phyloP scores from a whole-genome alignment of 2,329 filamentous ascomycete species.

The Chaetomium olivaceum region DNA sequence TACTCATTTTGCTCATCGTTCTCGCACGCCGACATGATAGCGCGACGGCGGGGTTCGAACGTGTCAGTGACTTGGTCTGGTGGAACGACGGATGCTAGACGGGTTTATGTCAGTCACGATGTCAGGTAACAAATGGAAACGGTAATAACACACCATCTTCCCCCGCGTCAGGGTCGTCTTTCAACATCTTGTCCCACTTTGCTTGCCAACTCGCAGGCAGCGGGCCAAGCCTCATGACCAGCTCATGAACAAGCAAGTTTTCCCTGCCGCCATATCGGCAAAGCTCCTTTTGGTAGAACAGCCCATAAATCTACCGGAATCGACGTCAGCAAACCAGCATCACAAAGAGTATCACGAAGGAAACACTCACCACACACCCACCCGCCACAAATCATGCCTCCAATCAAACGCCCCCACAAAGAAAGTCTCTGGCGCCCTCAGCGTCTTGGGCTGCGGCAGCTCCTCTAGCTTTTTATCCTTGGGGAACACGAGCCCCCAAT shows the following conservation, averaged over 20 bases:
- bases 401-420: neutral
- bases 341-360: neutral
- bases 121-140: neutral
- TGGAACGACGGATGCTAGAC: neutral
- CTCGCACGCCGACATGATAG: neutral
- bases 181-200: neutral
- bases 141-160: neutral
- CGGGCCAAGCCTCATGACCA: neutral
- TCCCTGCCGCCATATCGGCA: neutral
- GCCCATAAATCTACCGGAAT: neutral
- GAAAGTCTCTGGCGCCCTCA: neutral
- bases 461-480: neutral
- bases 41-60: neutral
- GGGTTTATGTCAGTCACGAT: neutral
- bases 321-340: neutral
- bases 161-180: neutral
- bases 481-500: neutral
- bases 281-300: neutral
- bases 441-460: neutral
- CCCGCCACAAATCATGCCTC: constrained; percentile 2
- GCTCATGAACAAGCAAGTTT: neutral
- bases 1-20: neutral
- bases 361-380: constrained; percentile 1
- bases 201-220: neutral
- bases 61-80: neutral